Conservation (phyloP, 192 early-diverging fungal species). For the Glomus cerebriforme region DNA sequence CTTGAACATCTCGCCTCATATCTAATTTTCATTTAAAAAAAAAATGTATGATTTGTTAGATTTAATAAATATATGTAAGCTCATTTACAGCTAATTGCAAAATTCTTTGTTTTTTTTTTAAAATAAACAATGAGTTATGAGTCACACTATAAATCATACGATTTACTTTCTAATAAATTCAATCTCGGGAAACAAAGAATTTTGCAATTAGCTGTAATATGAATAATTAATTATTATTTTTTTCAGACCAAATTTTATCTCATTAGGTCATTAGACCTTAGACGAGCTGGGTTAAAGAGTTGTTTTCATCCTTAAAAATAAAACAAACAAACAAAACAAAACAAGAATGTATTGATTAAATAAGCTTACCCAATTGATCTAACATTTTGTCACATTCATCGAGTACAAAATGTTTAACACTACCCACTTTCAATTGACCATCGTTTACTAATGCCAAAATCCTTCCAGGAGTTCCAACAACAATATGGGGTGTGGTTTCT, state of each 20-base stretch:
- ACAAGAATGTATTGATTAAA: neutral
- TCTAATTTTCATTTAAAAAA: slow-evolving; percentile 65
- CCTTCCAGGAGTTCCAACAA: slow-evolving; percentile 98
- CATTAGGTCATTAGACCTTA: slow-evolving; percentile 53
- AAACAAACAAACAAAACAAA: neutral
- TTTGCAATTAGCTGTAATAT: neutral
- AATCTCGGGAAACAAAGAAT: neutral
- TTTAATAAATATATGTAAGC: neutral
- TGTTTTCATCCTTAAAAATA: slow-evolving; percentile 33
- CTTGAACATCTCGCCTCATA: slow-evolving; percentile 97
- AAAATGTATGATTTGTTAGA: neutral
- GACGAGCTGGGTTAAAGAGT: slow-evolving; percentile 78
- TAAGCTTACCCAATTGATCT: slow-evolving; percentile 75
- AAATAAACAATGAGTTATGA: too few species aligned
- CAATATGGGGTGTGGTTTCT: slow-evolving; percentile 91
- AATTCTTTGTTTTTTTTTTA: slow-evolving; percentile 1
- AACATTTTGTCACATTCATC: slow-evolving; percentile 99
- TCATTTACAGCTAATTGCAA: neutral
- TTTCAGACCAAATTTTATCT: slow-evolving; percentile 41
- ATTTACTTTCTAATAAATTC: too few species aligned
- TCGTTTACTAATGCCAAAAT: slow-evolving; percentile 83
- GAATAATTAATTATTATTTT: slow-evolving; percentile 1
- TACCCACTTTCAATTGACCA: slow-evolving; percentile 76
- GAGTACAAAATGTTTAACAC: slow-evolving; percentile 96
- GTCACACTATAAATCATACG: too few species aligned